Conservation (phyloP, 1,284 basidiomycete species). For the Sanguinoderma infundibulare region DNA sequence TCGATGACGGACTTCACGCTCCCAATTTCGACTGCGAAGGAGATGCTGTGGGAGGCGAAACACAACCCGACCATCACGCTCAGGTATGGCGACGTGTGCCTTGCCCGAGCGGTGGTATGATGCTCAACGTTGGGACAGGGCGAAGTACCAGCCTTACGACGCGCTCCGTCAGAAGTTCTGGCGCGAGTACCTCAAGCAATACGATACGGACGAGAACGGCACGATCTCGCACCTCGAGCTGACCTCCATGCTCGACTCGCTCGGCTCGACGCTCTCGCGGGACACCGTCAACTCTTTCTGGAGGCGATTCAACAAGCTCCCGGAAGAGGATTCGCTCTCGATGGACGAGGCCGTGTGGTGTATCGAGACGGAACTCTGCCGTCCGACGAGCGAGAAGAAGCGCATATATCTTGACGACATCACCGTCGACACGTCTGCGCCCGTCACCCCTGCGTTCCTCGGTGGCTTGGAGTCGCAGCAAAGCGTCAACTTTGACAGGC, state of each 20-base stretch:
- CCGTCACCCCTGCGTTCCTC: constrained; percentile 50
- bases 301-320: constrained; percentile 68
- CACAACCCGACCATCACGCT: constrained; percentile 65
- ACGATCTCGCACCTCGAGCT: constrained; percentile 86
- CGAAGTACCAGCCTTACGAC: constrained; percentile 95
- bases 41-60: constrained; percentile 66
- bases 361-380: constrained; percentile 79
- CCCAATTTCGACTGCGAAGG: constrained; percentile 56
- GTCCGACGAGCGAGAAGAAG: constrained; percentile 74
- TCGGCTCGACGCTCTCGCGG: constrained; percentile 89
- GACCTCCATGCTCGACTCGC: constrained; percentile 95
- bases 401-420: constrained; percentile 48
- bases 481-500: constrained; percentile 52
- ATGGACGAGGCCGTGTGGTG: constrained; percentile 81
- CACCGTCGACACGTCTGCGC: constrained; percentile 41
- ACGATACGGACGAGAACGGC: constrained; percentile 88
- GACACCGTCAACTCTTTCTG: constrained; percentile 87
- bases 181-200: constrained; percentile 89
- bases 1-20: constrained; percentile 75
- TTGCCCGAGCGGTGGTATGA: constrained; percentile 16
- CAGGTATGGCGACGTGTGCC: constrained; percentile 48
- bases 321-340: constrained; percentile 75
- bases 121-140: constrained; percentile 46
- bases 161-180: constrained; percentile 92
- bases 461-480: constrained; percentile 37